phyloP scores from a whole-genome alignment of 2,329 filamentous ascomycete species.

The Diaporthe velutina region DNA sequence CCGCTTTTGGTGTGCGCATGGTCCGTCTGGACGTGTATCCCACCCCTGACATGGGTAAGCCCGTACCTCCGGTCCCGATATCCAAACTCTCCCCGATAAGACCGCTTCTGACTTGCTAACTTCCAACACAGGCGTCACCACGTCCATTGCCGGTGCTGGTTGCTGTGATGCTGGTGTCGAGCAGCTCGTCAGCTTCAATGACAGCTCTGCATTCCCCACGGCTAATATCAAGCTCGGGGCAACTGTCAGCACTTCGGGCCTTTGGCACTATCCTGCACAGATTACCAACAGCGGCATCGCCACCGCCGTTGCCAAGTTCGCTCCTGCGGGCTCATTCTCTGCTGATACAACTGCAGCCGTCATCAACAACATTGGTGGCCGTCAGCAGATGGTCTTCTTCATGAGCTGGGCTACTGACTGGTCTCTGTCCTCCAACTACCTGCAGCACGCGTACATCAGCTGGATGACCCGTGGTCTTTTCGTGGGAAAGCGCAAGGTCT shows the following conservation, averaged over 20 bases:
- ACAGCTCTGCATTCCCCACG: conserved; percentile 64
- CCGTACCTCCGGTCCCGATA: conserved; percentile 45
- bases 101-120: conserved; percentile 5
- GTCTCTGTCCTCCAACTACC: conserved; percentile 65
- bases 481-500: conserved; percentile 66
- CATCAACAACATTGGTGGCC: conserved; percentile 68
- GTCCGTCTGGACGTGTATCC: conserved; percentile 71
- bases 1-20: conserved; percentile 69
- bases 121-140: conserved; percentile 41
- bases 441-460: conserved; percentile 73
- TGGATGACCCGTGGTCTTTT: conserved; percentile 72
- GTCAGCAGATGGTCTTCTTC: conserved; percentile 75
- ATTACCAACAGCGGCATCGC: conserved; percentile 67
- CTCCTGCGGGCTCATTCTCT: conserved; percentile 54
- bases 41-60: conserved; percentile 60
- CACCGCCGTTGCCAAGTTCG: conserved; percentile 67
- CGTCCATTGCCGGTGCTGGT: conserved; percentile 47
- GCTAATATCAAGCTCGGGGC: conserved; percentile 65
- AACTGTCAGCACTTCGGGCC: conserved; percentile 61
- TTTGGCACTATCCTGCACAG: conserved; percentile 70
- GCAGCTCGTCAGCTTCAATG: conserved; percentile 66
- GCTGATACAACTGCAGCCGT: conserved; percentile 65
- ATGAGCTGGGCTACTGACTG: conserved; percentile 60
- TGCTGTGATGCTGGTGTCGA: conserved; percentile 63
- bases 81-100: no score